Conservation (phyloP, 2,329 filamentous ascomycete genomes). For the Whalleya microplaca region DNA sequence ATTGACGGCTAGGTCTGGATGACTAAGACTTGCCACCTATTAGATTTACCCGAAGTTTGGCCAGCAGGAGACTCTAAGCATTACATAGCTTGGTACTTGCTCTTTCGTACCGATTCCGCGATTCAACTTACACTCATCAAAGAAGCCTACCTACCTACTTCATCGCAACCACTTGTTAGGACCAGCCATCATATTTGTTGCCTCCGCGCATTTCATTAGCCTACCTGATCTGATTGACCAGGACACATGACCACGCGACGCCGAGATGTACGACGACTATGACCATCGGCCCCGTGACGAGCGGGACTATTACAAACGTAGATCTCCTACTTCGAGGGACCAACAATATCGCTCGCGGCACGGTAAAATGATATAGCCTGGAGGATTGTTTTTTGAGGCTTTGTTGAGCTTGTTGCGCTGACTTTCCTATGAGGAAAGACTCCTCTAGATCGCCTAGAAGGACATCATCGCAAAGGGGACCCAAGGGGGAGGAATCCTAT, state of each 20-base stretch:
- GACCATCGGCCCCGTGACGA: constrained; percentile 35
- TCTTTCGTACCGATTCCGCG: no score
- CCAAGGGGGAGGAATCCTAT: constrained; percentile 34
- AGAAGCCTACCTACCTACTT: constrained; percentile 9
- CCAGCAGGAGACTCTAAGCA: no score
- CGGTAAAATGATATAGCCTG: constrained; percentile 42
- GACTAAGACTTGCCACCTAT: no score
- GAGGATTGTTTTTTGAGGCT: constrained; percentile 31
- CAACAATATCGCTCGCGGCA: constrained; percentile 40
- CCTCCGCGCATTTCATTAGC: not conserved
- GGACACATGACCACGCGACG: not conserved
- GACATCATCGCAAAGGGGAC: constrained; percentile 32
- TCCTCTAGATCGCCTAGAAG: constrained; percentile 39
- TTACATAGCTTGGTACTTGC: no score
- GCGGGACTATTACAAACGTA: constrained; percentile 33
- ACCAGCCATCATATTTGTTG: not conserved
- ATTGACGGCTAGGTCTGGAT: not conserved
- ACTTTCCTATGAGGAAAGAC: constrained; percentile 41
- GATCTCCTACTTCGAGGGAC: constrained; percentile 36
- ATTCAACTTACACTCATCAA: no score
- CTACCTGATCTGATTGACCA: not conserved
- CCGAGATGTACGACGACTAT: constrained; percentile 39
- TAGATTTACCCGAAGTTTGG: no score
- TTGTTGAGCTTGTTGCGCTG: constrained; percentile 37
- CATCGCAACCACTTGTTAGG: not conserved